Evolutionary conservation across 306 rosid species (phyloP), one percentile per base, ranked within the genome.

Genomic region (Mimosa bimucronata): DNA sequence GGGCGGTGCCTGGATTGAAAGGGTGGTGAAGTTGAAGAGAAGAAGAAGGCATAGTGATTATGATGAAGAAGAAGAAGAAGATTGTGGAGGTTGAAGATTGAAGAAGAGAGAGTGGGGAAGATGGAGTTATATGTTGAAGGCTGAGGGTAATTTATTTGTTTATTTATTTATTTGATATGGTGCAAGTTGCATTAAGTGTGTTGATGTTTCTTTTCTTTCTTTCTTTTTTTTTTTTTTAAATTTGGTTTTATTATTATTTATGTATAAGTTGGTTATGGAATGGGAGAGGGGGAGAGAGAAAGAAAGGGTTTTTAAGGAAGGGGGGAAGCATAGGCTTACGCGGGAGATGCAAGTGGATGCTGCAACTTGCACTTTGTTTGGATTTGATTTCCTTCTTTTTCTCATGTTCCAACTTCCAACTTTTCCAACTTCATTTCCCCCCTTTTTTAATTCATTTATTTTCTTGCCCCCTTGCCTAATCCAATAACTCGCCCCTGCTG

Each of bases 301-400:
- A 45, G 60, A 78, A 74, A 58, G 60, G 84, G 79, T n/a, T 85
- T 83, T 66, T 76, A 73, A 81, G 79, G 46, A 79, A n/a, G 15
- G n/a, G n/a, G 73, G 81, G 83, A 57, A 88, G 92, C 83, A 85
- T 83, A 87, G 90, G 92, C 87, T 69, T 41, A 69, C 74, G 74
- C 74, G 55, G 52, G 34, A 42, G 80, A 30, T 72, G 93, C 98
- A 94, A 94, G 97, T 92, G 93, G 97, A 85, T 88, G 61, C n/a
- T 88, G 73, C 98, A 92, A 94, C 77, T 95, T 91, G 98, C 97
- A 85, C 30, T 41, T 41, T 69, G 82, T 87, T 89, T 85, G 82
- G 90, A 89, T 91, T 85, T 70, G 34, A 83, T 83, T 79, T 65
- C 15, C 66, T 55, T 61, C 50, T 46, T 34, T 76, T 73, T 81